Conservation (phyloP, 106 monocot genomes). For the Dactylorhiza incarnata region DNA sequence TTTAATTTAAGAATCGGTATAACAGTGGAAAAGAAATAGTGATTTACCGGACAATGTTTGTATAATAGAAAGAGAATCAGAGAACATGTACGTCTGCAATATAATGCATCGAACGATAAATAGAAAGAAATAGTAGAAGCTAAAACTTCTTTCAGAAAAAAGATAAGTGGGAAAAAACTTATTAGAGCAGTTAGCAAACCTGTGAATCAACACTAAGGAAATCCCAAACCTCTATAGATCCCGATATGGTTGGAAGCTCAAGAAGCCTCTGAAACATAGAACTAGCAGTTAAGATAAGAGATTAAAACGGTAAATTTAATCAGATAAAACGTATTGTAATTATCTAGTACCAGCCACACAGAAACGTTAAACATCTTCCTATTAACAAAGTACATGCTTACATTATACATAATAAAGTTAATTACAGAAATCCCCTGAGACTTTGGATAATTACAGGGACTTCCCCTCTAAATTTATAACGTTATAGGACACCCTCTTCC, state of each 20-base stretch:
- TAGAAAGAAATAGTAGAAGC: not conserved
- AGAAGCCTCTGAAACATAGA: conserved; percentile 72
- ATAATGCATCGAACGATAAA: conserved; percentile 8
- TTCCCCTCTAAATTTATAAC: too few relatives aligned
- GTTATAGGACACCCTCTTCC: too few relatives aligned
- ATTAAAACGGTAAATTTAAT: not conserved
- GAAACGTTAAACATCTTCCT: not conserved
- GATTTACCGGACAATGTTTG: conserved; percentile 77
- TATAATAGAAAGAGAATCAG: conserved; percentile 83
- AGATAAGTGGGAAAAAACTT: not conserved
- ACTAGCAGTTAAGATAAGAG: conserved; percentile 1
- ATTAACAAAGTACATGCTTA: not conserved
- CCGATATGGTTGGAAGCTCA: conserved; percentile 75
- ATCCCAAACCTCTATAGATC: conserved; percentile 98
- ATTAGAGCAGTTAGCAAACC: conserved; percentile 30
- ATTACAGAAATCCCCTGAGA: too few relatives aligned
- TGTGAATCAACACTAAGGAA: conserved; percentile 99
- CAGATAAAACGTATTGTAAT: not conserved
- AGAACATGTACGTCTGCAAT: conserved; percentile 83
- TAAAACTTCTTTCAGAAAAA: not conserved
- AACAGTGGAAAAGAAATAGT: conserved; percentile 3
- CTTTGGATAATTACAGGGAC: too few relatives aligned
- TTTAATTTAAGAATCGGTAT: not conserved
- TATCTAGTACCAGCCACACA: not conserved
- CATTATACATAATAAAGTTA: too few relatives aligned